Evolutionary conservation across 306 rosid species (phyloP), one percentile per base, ranked within the genome.

Genomic region (Lupinus albus): DNA sequence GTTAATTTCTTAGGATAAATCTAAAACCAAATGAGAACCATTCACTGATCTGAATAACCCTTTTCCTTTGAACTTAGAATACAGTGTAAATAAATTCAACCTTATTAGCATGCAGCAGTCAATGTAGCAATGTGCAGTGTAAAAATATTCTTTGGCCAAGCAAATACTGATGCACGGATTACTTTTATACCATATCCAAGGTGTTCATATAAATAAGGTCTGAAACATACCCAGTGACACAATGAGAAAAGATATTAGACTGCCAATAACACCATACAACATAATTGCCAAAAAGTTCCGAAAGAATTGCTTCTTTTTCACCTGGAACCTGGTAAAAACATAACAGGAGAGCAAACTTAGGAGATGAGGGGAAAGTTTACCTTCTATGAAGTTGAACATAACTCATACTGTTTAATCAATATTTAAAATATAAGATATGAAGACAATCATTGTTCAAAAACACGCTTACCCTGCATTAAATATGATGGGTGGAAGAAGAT

Each of bases 391-490:
- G n/a, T 8, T 4, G 4, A 53, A 52, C 11, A 68, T 6, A 17
- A 35, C 36, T 33, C 2, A 4, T 17, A 12, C 20, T 7, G 17
- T 7, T 51, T 6, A 53, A 53, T 25, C 6, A 11, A 39, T 38
- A 36, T 38, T 12, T 13, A 60, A 30, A 64, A 32, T 18, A 46
- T 30, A 5, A 11, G 18, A 46, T 5, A 18, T 2, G 44, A 56
- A 63, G 33, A 15, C 42, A 25, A 25, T 25, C 28, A 49, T 15
- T 28, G 7, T 38, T 16, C 5, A 59, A 14, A 60, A 42, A 32
- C 20, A 59, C 77, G 64, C 86, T 71, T 69, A 88, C 94, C 94
- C 94, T 0, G 94, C 94, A 77, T 88, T 88, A 67, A 88, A 88
- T 65, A 88, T 85, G 55, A 88, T 85, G 1, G 91, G 95, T 8